Conservation (phyloP, 306 rosid genomes). For the Sicyos edulis region DNA sequence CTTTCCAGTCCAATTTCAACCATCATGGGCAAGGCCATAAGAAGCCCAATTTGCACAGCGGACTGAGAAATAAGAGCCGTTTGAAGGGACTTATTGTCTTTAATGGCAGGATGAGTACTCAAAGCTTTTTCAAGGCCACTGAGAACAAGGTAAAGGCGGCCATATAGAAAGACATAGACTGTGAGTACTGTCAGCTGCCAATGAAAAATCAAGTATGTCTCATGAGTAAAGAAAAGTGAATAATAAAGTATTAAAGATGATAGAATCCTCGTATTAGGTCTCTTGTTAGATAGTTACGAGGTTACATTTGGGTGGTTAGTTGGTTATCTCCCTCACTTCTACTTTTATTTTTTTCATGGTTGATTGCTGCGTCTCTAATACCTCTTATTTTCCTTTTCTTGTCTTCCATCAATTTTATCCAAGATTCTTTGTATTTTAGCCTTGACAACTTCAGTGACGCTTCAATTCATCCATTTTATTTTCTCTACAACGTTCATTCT, state of each 20-base stretch:
- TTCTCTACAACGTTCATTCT: too few relatives aligned
- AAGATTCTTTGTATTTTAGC: too few relatives aligned
- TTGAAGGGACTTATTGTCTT: conserved; percentile 82
- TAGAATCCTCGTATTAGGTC: too few relatives aligned
- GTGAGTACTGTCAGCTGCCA: conserved; percentile 82
- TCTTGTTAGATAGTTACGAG: too few relatives aligned
- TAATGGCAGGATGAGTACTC: conserved; percentile 43
- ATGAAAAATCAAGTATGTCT: conserved; percentile 23
- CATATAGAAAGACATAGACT: conserved; percentile 78
- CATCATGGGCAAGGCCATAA: conserved; percentile 92
- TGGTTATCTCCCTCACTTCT: too few relatives aligned
- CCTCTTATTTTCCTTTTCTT: too few relatives aligned
- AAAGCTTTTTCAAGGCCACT: conserved; percentile 76
- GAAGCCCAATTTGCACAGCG: conserved; percentile 80
- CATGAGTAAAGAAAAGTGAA: conserved; percentile 14
- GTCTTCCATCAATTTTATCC: too few relatives aligned
- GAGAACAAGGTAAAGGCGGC: conserved; percentile 88
- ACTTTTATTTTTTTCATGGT: too few relatives aligned
- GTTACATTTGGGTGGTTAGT: too few relatives aligned
- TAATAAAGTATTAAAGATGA: not conserved
- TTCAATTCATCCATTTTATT: too few relatives aligned
- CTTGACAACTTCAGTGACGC: too few relatives aligned
- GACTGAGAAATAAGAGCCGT: conserved; percentile 94
- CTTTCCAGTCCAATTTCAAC: conserved; percentile 95
- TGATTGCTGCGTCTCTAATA: too few relatives aligned